phyloP scores from a whole-genome alignment of 1,284 basidiomycete genomes.

The Schizopora paradoxa region DNA sequence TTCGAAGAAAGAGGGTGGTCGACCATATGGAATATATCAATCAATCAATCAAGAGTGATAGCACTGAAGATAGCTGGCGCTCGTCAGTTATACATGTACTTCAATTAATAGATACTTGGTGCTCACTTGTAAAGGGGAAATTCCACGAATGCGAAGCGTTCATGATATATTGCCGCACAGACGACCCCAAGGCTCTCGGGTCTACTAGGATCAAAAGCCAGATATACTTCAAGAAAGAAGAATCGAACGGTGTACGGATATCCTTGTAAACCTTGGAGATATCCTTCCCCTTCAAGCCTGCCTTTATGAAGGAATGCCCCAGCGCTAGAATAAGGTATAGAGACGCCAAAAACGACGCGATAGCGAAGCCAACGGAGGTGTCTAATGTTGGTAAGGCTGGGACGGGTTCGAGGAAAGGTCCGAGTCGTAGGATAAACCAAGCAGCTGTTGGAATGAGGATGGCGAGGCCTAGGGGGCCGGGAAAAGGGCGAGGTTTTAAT shows the following conservation, averaged over 20 bases:
- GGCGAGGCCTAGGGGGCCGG: conserved; percentile 43
- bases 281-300: conserved; percentile 76
- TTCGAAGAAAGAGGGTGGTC: too few species aligned
- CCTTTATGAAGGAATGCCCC: conserved; percentile 68
- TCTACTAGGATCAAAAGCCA: conserved; percentile 41
- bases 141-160: conserved; percentile 61
- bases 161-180: conserved; percentile 81
- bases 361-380: conserved; percentile 73
- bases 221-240: not conserved
- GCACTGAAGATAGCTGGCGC: conserved; percentile 74
- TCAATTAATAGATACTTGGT: not conserved
- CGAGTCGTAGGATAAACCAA: conserved; percentile 66
- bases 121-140: conserved; percentile 84
- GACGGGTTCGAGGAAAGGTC: conserved; percentile 61
- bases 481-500: conserved; percentile 42
- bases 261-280: conserved; percentile 71
- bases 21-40: too few species aligned
- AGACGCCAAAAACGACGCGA: conserved; percentile 72
- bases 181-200: conserved; percentile 93
- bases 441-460: conserved; percentile 56
- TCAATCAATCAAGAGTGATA: conserved; percentile 88
- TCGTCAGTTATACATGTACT: conserved; percentile 4
- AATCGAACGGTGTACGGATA: conserved; percentile 55
- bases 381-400: conserved; percentile 66
- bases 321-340: conserved; percentile 72